These are phyloP conservation scores for Aureobasidium musti DNA, from an alignment of 2,329 filamentous ascomycete genomes.

Conservation along the genomic window DNA sequence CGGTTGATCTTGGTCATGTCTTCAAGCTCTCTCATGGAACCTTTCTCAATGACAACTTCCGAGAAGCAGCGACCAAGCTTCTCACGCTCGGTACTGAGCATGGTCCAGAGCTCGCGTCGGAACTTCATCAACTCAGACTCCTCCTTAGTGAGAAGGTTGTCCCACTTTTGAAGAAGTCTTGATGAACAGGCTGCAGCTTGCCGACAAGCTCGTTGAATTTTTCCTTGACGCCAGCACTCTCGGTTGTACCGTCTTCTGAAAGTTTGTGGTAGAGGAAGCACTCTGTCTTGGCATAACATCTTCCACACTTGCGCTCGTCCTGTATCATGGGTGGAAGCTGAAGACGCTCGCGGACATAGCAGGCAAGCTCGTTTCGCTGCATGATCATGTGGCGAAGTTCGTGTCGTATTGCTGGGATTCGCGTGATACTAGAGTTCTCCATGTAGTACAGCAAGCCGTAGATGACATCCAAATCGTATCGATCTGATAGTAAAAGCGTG, in stretches of 20 bases:
- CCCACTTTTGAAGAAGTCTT: constrained; percentile 95
- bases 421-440: constrained; percentile 81
- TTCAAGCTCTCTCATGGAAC: constrained; percentile 68
- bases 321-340: constrained; percentile 84
- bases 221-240: constrained; percentile 76
- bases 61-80: constrained; percentile 87
- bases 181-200: constrained; percentile 55
- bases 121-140: constrained; percentile 87
- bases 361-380: constrained; percentile 86
- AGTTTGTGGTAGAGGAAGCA: constrained; percentile 96
- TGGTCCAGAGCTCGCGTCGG: constrained; percentile 90
- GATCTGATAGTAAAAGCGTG: constrained; percentile 85
- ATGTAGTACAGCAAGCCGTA: constrained; percentile 95
- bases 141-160: constrained; percentile 87
- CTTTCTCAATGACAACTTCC: constrained; percentile 79
- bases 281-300: constrained; percentile 85
- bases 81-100: constrained; percentile 86
- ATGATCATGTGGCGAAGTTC: constrained; percentile 97
- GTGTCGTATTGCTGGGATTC: constrained; percentile 80
- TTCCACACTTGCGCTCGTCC: constrained; percentile 76
- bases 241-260: constrained; percentile 77
- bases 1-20: constrained; percentile 77
- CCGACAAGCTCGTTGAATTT: constrained; percentile 78
- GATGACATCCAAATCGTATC: constrained; percentile 88
- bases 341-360: constrained; percentile 77